Percentiles rank a stretch among this genome's conserved stretches.
Evolutionary conservation across 176 grass and related monocot species (phyloP).

Genomic region (Neostapfia colusana): DNA sequence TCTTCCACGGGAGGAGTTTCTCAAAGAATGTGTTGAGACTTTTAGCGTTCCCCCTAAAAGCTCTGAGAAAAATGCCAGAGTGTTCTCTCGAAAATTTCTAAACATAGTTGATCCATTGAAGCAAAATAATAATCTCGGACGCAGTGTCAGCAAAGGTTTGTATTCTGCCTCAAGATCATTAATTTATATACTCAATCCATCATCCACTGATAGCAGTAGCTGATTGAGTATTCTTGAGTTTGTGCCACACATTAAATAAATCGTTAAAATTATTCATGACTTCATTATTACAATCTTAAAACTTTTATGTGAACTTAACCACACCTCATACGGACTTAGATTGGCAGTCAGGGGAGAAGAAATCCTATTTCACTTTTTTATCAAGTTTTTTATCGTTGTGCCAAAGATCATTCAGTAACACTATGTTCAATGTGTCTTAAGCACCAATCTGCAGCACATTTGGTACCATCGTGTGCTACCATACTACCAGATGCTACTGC

Average conservation of each 20-base stretch:
- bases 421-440: not conserved
- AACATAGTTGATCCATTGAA: conserved; percentile 96
- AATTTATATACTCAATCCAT: not conserved
- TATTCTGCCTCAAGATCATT: conserved; percentile 21
- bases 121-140: conserved; percentile 80
- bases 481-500: conserved; percentile 12
- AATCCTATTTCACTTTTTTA: conserved; percentile 7
- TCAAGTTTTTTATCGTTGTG: conserved; percentile 12
- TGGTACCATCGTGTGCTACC: conserved; percentile 1
- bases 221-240: not conserved
- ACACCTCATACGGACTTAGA: not conserved
- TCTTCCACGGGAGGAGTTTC: conserved; percentile 57
- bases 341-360: not conserved
- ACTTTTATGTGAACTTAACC: not conserved
- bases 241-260: not conserved
- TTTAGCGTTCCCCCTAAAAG: conserved; percentile 53
- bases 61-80: conserved; percentile 43
- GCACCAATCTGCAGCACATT: not conserved
- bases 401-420: not conserved
- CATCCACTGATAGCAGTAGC: not conserved
- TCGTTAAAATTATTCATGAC: not conserved
- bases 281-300: not conserved
- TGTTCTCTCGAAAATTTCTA: conserved; percentile 67
- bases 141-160: conserved; percentile 91
- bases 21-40: conserved; percentile 44